Conservation (phyloP, 305 asterid genomes). For the Fraxinus angustifolia region DNA sequence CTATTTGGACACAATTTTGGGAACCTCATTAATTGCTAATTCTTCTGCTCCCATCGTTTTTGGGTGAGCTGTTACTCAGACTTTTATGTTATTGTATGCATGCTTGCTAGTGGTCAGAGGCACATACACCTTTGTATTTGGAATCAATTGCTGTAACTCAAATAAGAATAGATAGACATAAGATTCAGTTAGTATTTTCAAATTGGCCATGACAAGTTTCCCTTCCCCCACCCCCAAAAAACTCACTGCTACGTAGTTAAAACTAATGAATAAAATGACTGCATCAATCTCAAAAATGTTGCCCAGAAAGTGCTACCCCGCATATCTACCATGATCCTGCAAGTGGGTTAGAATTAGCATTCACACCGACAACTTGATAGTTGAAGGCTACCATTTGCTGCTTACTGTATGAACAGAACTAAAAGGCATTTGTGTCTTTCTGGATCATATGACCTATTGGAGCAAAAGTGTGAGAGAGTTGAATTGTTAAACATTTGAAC, state of each 20-base stretch:
- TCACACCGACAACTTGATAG: neutral
- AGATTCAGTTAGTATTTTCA: neutral
- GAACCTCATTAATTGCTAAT: constrained; percentile 58
- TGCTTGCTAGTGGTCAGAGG: neutral
- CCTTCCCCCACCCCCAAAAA: neutral
- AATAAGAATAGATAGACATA: neutral
- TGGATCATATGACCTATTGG: too few relatives aligned
- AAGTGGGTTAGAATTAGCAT: constrained; percentile 5
- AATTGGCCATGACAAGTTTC: neutral
- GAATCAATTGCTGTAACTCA: neutral
- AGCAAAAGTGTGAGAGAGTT: neutral
- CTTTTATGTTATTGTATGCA: neutral
- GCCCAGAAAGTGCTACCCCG: neutral
- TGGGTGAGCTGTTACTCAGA: constrained; percentile 55
- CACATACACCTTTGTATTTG: neutral
- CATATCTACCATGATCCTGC: constrained; percentile 1
- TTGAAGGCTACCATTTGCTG: neutral
- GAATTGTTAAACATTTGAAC: constrained; percentile 1
- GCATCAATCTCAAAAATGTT: neutral
- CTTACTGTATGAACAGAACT: constrained; percentile 11
- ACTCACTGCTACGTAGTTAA: neutral
- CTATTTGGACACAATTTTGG: constrained; percentile 67
- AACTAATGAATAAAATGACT: neutral
- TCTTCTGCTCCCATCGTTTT: constrained; percentile 82
- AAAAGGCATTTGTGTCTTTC: too few relatives aligned